Evolutionary conservation across 441 rosid species (phyloP).

Genomic region (Adansonia madagascariensis): DNA sequence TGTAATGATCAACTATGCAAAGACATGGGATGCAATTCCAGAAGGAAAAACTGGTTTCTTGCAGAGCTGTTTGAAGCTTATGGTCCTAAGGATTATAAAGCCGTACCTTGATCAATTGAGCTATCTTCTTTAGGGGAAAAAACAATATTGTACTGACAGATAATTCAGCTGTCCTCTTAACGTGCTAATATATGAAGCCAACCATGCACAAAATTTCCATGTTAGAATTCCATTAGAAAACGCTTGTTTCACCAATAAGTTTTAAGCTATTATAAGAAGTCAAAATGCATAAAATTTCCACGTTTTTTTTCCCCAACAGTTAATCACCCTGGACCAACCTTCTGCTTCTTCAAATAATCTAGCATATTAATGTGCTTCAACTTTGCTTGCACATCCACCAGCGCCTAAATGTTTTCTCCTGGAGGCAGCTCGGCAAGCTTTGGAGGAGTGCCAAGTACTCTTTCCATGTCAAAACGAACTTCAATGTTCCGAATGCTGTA

Average conservation of each 20-base stretch:
- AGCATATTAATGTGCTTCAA: constrained; percentile 19
- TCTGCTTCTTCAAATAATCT: constrained; percentile 1
- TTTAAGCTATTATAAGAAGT: not conserved
- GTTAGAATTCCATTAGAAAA: constrained; percentile 6
- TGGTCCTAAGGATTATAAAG: constrained; percentile 36
- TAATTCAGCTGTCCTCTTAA: not conserved
- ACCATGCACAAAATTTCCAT: too few species aligned
- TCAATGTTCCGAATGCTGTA: constrained; percentile 93
- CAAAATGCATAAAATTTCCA: constrained; percentile 15
- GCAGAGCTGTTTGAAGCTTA: constrained; percentile 41
- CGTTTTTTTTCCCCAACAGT: not conserved
- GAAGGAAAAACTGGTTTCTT: constrained; percentile 41
- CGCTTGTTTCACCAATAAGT: not conserved
- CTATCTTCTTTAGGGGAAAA: not conserved
- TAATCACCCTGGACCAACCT: constrained; percentile 8
- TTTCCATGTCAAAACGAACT: constrained; percentile 96
- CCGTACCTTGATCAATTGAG: not conserved
- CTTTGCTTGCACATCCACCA: not conserved
- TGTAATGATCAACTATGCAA: constrained; percentile 43
- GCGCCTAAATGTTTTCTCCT: constrained; percentile 64
- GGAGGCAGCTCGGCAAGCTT: constrained; percentile 88
- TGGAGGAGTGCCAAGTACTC: constrained; percentile 74
- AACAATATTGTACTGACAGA: not conserved
- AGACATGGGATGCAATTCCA: constrained; percentile 45
- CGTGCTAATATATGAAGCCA: too few species aligned